Evolutionary conservation across 768 basidiomycete genomes (phyloP).

Genomic region (Astraeus odoratus): DNA sequence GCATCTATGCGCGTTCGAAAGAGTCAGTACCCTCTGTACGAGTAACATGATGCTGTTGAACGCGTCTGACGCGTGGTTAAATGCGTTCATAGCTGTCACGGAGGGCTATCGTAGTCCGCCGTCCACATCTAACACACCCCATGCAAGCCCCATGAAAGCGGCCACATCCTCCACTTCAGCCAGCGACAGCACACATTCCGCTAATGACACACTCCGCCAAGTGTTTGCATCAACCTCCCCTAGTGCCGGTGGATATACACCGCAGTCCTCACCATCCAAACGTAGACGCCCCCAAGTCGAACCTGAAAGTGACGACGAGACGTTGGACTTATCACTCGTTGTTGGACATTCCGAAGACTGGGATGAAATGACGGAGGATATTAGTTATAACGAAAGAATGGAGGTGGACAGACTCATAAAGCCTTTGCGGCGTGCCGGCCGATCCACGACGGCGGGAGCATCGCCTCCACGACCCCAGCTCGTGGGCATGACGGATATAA

Average conservation of each 20-base stretch:
- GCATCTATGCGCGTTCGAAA: constrained; percentile 55
- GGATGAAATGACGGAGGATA: constrained; percentile 15
- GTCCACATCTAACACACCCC: constrained; percentile 14
- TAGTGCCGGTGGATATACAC: constrained; percentile 21
- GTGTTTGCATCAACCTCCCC: constrained; percentile 33
- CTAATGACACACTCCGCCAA: constrained; percentile 49
- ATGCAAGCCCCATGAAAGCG: constrained; percentile 24
- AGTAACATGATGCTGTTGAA: constrained; percentile 10
- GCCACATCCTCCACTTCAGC: constrained; percentile 15
- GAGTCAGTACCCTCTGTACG: constrained; percentile 35
- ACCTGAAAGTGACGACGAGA: constrained; percentile 17
- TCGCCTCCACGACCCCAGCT: constrained; percentile 19
- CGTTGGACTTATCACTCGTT: constrained; percentile 13
- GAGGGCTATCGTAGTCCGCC: constrained; percentile 53
- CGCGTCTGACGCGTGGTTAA: constrained; percentile 23
- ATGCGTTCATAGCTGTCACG: constrained; percentile 41
- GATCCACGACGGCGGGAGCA: constrained; percentile 20
- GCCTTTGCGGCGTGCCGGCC: constrained; percentile 28
- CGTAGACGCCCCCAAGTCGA: constrained; percentile 25
- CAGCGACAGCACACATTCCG: constrained; percentile 41
- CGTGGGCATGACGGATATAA: constrained; percentile 28
- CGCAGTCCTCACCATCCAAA: constrained; percentile 29
- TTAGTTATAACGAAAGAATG: constrained; percentile 21
- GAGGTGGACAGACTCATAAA: constrained; percentile 29
- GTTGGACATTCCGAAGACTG: constrained; percentile 19